Evolutionary conservation across 495 filamentous ascomycete species (phyloP).

Genomic region (Acidiella bohemica): DNA sequence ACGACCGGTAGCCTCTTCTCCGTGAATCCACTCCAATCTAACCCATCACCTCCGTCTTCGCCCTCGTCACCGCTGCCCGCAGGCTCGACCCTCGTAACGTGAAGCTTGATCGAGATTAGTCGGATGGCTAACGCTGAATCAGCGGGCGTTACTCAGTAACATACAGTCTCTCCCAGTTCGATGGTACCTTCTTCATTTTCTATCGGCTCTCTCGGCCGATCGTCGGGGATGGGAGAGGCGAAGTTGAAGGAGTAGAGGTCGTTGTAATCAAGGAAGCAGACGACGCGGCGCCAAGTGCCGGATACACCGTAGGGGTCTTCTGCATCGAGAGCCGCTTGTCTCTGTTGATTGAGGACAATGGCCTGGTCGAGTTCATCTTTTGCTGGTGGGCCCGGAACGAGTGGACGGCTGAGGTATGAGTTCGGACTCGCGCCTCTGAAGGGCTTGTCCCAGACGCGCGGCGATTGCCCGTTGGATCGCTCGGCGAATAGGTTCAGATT

Average conservation of each 20-base stretch:
- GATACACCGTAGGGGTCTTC: constrained; percentile 47
- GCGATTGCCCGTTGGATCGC: constrained; percentile 31
- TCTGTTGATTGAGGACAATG: constrained; percentile 9
- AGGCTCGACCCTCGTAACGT: constrained; percentile 38
- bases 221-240: constrained; percentile 19
- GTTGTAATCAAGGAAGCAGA: constrained; percentile 40
- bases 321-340: constrained; percentile 29
- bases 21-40: constrained; percentile 17
- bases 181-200: constrained; percentile 30
- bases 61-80: constrained; percentile 37
- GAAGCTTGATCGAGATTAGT: constrained; percentile 49
- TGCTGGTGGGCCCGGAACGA: background rate
- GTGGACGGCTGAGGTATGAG: constrained; percentile 7
- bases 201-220: constrained; percentile 36
- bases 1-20: constrained; percentile 37
- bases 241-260: constrained; percentile 52
- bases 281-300: constrained; percentile 46
- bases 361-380: constrained; percentile 1
- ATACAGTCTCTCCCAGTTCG: constrained; percentile 17
- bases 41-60: constrained; percentile 5
- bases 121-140: constrained; percentile 38
- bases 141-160: constrained; percentile 2
- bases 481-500: constrained; percentile 39
- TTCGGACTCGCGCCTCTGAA: constrained; percentile 40
- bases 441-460: constrained; percentile 36